A percentile compares a stretch with the other conserved stretches of the same genome.
Evolutionary conservation across 306 rosid genomes (phyloP).

Genomic region (Lotus japonicus): DNA sequence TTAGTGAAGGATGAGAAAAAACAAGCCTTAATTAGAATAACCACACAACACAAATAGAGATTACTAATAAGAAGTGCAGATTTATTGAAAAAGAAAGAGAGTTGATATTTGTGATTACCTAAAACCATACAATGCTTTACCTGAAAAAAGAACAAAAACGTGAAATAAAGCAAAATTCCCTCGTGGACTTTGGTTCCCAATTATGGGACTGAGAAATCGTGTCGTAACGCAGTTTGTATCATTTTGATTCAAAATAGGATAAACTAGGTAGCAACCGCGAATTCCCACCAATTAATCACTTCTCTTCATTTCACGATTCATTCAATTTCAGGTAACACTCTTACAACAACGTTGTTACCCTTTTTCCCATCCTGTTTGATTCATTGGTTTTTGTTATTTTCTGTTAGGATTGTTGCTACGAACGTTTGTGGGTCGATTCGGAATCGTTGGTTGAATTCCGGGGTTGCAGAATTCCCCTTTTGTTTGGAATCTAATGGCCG

Average conservation of each 20-base stretch:
- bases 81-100: too few species aligned
- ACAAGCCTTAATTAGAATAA: too few species aligned
- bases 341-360: too few species aligned
- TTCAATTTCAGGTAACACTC: slow-evolving; percentile 17
- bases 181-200: neutral
- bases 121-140: too few species aligned
- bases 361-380: too few species aligned
- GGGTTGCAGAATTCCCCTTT: neutral
- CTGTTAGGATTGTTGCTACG: slow-evolving; percentile 9
- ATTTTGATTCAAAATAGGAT: neutral
- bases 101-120: too few species aligned
- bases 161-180: neutral
- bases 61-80: too few species aligned
- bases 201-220: neutral
- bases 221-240: neutral
- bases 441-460: slow-evolving; percentile 1
- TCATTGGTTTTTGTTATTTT: too few species aligned
- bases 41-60: too few species aligned
- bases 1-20: too few species aligned
- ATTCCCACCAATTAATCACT: neutral
- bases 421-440: neutral
- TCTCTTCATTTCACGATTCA: neutral
- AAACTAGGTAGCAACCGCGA: slow-evolving; percentile 4
- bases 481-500: slow-evolving; percentile 56
- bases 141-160: too few species aligned